Conservation (phyloP, 768 basidiomycete genomes). For the Tephrocybe sp. region DNA sequence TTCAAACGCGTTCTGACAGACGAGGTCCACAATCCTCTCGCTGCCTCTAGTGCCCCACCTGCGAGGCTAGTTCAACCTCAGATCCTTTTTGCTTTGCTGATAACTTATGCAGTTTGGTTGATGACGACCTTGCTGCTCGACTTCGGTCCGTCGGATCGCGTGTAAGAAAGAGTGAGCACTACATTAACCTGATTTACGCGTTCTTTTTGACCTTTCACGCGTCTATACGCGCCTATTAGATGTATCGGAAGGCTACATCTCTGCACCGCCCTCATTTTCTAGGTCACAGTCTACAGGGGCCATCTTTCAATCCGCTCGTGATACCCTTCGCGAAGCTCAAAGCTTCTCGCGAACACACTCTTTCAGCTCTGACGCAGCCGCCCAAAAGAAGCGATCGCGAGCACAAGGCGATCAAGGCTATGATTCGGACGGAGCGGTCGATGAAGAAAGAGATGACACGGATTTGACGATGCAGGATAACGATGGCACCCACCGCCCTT, state of each 20-base stretch:
- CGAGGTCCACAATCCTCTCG: constrained; percentile 16
- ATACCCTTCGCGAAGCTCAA: constrained; percentile 51
- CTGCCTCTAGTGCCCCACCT: constrained; percentile 13
- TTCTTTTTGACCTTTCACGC: constrained; percentile 14
- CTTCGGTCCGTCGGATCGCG: constrained; percentile 60
- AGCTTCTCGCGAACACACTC: constrained; percentile 13
- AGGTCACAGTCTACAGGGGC: constrained; percentile 38
- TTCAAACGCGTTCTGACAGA: constrained; percentile 31
- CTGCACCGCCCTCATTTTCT: constrained; percentile 37
- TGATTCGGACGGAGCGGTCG: constrained; percentile 27
- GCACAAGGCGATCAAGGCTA: constrained; percentile 28
- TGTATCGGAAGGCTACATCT: constrained; percentile 61
- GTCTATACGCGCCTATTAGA: constrained; percentile 38
- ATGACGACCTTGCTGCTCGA: constrained; percentile 49
- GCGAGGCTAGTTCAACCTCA: constrained; percentile 14
- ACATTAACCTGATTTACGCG: neutral
- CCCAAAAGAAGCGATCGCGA: constrained; percentile 36
- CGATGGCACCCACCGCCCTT: constrained; percentile 13
- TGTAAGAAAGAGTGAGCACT: constrained; percentile 56
- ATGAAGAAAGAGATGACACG: constrained; percentile 18
- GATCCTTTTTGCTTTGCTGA: neutral
- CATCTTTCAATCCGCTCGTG: constrained; percentile 57
- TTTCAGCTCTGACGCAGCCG: constrained; percentile 12
- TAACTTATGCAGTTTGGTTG: constrained; percentile 33
- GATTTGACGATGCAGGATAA: constrained; percentile 9